Base-by-base conservation (phyloP, 1,284 basidiomycete species). In the Fomitopsis betulina region DNA sequence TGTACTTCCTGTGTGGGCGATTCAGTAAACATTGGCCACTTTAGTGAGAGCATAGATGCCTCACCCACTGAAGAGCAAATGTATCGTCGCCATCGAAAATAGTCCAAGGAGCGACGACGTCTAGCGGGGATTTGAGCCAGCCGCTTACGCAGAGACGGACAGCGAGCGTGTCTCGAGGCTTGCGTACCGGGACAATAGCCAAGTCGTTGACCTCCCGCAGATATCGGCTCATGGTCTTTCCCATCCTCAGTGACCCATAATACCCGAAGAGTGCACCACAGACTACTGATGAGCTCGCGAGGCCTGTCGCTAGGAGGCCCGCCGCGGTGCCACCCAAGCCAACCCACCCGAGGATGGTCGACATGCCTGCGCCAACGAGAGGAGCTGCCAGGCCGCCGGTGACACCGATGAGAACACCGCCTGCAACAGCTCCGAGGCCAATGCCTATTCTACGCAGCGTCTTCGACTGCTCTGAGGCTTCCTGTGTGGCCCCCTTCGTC, bases 381-480 rank as follows among this genome's bases (percentile, higher is more conserved):
- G 83, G 83, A 10, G 84, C 84, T 4, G 83, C 83, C 8, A 84
- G 72, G 8, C 83, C 77, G 42, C 76, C 83, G 23, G 82, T 84
- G 17, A 85, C 75, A 5, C 83, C 84, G 7, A 85, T 71, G 37
- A 85, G 71, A 21, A 82, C 75, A 15, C 83, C 83, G 6, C 83
- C 84, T 10, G 79, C 82, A 9, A 84, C 68, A 25, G 82, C 82
- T 21, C 79, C 80, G 12, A 82, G 67, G 1, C 81, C 81, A 53
- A 84, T 74, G n/a, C 83, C 82, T 13, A 77, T 69, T 56, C 62
- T 67, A 19, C 83, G 74, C 60, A 81, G 67, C 1, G 74, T 71
- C 62, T 71, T 74, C n/a, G 76, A 74, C 49, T 68, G 68, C 52
- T 72, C 66, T 0, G 80, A 81, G 60, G 82, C 79, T 9, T 74